A percentile compares a stretch with the other conserved stretches of the same genome.
These are phyloP conservation scores for Aureobasidium sp. DNA, from an alignment of 2,329 filamentous ascomycete species.

Conservation along the genomic window DNA sequence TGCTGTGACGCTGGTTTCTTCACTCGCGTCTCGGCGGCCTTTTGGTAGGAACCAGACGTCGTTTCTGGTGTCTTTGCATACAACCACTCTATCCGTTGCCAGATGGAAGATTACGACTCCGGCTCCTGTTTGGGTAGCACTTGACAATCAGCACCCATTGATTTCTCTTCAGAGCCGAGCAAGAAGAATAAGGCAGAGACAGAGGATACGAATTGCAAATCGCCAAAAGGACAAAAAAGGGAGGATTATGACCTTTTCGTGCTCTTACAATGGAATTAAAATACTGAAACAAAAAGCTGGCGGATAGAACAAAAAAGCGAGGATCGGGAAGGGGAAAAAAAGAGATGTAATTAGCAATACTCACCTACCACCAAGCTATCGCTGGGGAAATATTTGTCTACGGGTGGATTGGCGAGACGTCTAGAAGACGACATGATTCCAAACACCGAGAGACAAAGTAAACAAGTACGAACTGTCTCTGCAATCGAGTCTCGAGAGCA, in stretches of 20 bases:
- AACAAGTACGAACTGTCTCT: no score
- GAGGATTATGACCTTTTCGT: no score
- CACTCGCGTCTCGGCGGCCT: conserved; percentile 41
- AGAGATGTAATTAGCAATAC: not conserved
- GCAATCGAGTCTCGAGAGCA: no score
- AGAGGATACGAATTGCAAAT: conserved; percentile 12
- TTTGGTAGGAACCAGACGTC: conserved; percentile 45
- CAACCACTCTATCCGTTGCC: conserved; percentile 38
- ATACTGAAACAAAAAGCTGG: no score
- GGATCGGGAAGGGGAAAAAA: not conserved
- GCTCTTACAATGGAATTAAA: no score
- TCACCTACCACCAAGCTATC: conserved; percentile 9
- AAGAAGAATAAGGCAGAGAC: no score
- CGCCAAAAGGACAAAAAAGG: conserved; percentile 24
- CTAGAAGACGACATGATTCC: not conserved
- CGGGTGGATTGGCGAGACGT: not conserved
- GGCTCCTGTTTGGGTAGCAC: conserved; percentile 28
- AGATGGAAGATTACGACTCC: conserved; percentile 48
- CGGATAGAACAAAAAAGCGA: no score
- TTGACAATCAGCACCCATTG: not conserved
- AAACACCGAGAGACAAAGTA: no score
- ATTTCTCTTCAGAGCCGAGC: no score
- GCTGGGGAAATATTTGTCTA: conserved; percentile 7
- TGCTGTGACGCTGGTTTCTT: conserved; percentile 37
- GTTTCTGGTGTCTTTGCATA: conserved; percentile 39